phyloP scores from a whole-genome alignment of 306 rosid species.

The Quillaja saponaria region DNA sequence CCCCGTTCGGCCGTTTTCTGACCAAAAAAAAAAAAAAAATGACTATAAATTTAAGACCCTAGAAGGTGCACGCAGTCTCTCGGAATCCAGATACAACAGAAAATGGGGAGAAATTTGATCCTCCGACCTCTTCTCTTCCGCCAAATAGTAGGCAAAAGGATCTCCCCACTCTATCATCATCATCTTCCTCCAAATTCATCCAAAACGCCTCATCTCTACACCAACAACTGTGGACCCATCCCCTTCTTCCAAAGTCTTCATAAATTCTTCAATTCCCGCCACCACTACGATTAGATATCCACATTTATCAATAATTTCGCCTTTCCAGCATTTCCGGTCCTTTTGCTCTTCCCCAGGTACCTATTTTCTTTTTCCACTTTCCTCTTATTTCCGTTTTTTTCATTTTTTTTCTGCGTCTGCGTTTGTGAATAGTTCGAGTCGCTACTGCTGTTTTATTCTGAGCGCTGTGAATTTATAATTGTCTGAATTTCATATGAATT shows the following conservation, averaged over 20 bases:
- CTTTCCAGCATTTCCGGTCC: conserved; percentile 30
- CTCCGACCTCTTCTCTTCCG: conserved; percentile 31
- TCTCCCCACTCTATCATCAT: conserved; percentile 20
- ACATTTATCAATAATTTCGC: conserved; percentile 17
- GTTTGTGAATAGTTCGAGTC: not conserved
- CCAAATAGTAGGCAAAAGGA: conserved; percentile 24
- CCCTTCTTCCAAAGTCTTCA: conserved; percentile 21
- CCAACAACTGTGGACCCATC: not conserved
- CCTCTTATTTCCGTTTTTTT: not conserved
- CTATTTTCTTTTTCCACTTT: no score
- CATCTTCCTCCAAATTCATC: conserved; percentile 5
- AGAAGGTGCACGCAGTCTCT: no score
- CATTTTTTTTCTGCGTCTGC: not conserved
- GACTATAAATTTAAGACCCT: no score
- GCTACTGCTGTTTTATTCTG: no score
- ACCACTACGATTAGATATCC: conserved; percentile 24
- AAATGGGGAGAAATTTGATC: conserved; percentile 38
- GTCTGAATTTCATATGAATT: not conserved
- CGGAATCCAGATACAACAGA: not conserved
- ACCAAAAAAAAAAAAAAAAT: not conserved
- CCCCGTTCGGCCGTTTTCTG: not conserved
- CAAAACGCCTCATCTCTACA: not conserved
- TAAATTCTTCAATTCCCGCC: conserved; percentile 30
- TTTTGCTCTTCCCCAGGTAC: conserved; percentile 46
- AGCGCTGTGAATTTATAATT: no score